These are phyloP conservation scores for Antitrichia curtipendula DNA, from an alignment of 225 moss, liverwort and hornwort species.

Conservation along the genomic window DNA sequence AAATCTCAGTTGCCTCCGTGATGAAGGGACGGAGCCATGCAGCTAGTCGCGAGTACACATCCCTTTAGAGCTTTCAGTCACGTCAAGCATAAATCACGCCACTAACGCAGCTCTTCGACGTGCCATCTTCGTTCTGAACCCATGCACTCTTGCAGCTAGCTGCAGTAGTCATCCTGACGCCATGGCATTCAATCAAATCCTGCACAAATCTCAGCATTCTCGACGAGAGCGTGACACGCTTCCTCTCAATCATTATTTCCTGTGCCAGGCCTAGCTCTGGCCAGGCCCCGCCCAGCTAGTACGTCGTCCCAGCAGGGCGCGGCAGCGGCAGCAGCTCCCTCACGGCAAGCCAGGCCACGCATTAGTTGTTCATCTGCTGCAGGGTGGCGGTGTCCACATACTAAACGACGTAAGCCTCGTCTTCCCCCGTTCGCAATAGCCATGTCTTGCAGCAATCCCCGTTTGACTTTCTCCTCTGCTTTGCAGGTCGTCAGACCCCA, in stretches of 20 bases:
- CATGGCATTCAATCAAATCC: slow-evolving; percentile 24
- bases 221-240: slow-evolving; percentile 29
- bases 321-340: not conserved
- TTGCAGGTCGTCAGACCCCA: not conserved
- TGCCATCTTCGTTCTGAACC: slow-evolving; percentile 30
- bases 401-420: slow-evolving; percentile 19
- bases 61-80: not conserved
- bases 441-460: not conserved
- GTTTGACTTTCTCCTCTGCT: slow-evolving; percentile 9
- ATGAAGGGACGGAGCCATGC: not conserved
- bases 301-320: not conserved
- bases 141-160: slow-evolving; percentile 12
- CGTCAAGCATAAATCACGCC: slow-evolving; percentile 5
- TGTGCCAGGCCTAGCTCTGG: not conserved
- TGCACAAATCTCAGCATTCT: slow-evolving; percentile 30
- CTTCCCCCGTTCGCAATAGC: not conserved
- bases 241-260: slow-evolving; percentile 26
- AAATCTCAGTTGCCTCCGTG: not conserved
- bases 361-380: slow-evolving; percentile 17
- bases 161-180: slow-evolving; percentile 1
- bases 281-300: not conserved
- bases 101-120: slow-evolving; percentile 11
- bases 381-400: slow-evolving; percentile 32
- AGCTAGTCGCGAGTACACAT: not conserved
- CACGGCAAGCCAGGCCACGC: slow-evolving; percentile 1